Evolutionary conservation across 2,329 filamentous ascomycete species (phyloP).

Genomic region (Lasiodiplodia sp.): DNA sequence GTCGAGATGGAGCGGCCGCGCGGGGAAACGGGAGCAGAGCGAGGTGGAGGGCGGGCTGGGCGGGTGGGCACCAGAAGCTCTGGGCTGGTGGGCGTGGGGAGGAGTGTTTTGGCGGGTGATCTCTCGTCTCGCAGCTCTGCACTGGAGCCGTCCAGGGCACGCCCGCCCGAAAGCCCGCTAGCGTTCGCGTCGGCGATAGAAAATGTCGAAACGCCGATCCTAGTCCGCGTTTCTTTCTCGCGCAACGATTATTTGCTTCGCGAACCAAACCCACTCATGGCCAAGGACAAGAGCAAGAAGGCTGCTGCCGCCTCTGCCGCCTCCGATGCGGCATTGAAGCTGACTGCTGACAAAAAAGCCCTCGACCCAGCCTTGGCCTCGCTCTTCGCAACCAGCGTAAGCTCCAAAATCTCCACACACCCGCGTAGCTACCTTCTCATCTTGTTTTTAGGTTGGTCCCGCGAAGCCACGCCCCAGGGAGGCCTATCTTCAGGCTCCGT

Average conservation of each 20-base stretch:
- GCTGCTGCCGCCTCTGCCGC: background rate
- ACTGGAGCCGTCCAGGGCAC: constrained; percentile 22
- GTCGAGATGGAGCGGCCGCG: background rate
- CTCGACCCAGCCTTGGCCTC: constrained; percentile 55
- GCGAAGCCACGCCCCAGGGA: constrained; percentile 48
- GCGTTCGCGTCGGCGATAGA: constrained; percentile 18
- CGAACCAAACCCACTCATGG: constrained; percentile 37
- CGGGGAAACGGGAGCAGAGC: background rate
- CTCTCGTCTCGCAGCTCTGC: constrained; percentile 28
- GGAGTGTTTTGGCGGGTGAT: constrained; percentile 16
- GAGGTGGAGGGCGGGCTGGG: background rate
- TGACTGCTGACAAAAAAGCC: constrained; percentile 42
- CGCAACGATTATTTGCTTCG: background rate
- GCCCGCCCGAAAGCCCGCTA: constrained; percentile 22
- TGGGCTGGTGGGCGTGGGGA: constrained; percentile 3
- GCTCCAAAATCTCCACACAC: constrained; percentile 32
- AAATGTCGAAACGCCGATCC: constrained; percentile 28
- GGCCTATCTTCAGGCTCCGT: constrained; percentile 46
- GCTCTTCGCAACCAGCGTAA: constrained; percentile 54
- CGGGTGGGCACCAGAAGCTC: constrained; percentile 15
- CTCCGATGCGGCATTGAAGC: constrained; percentile 33
- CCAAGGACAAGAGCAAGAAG: constrained; percentile 38
- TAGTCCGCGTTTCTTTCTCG: constrained; percentile 21
- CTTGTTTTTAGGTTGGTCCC: constrained; percentile 42
- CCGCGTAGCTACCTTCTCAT: constrained; percentile 3